Evolutionary conservation across 2,329 filamentous ascomycete genomes (phyloP).

Genomic region (Lachnellula occidentalis): DNA sequence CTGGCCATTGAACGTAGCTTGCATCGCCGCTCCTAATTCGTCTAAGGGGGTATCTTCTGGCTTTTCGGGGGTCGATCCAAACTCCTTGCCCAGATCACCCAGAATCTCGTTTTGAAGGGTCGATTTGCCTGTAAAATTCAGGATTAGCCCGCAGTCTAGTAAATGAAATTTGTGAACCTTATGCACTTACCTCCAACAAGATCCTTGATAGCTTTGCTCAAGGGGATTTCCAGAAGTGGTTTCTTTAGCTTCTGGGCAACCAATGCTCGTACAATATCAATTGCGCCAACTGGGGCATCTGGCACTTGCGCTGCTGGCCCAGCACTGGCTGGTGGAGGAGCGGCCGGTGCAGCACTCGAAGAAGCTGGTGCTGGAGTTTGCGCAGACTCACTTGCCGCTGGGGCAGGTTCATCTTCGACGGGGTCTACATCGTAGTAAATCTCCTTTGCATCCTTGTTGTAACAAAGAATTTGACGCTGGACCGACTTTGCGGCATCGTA

Average conservation of each 20-base stretch:
- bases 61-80: slow-evolving; percentile 96
- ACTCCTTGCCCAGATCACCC: slow-evolving; percentile 95
- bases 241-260: slow-evolving; percentile 99
- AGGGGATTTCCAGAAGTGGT: slow-evolving; percentile 75
- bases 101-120: slow-evolving; percentile 98
- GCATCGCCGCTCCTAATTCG: slow-evolving; percentile 91
- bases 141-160: slow-evolving; percentile 14
- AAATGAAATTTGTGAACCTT: not conserved
- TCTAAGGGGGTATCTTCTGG: slow-evolving; percentile 96
- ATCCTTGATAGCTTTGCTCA: slow-evolving; percentile 97
- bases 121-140: slow-evolving; percentile 70
- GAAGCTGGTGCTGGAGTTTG: slow-evolving; percentile 39
- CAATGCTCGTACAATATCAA: slow-evolving; percentile 82
- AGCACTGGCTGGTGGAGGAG: slow-evolving; percentile 60
- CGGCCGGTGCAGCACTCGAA: slow-evolving; percentile 44
- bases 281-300: slow-evolving; percentile 79
- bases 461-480: slow-evolving; percentile 95
- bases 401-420: slow-evolving; percentile 79
- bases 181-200: slow-evolving; percentile 77
- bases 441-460: slow-evolving; percentile 98
- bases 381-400: slow-evolving; percentile 39
- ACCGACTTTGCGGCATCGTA: slow-evolving; percentile 96
- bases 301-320: slow-evolving; percentile 83
- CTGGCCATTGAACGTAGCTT: slow-evolving; percentile 97
- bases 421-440: slow-evolving; percentile 99